phyloP scores from a whole-genome alignment of 1,284 basidiomycete species.

The Sanguinoderma infundibulare region DNA sequence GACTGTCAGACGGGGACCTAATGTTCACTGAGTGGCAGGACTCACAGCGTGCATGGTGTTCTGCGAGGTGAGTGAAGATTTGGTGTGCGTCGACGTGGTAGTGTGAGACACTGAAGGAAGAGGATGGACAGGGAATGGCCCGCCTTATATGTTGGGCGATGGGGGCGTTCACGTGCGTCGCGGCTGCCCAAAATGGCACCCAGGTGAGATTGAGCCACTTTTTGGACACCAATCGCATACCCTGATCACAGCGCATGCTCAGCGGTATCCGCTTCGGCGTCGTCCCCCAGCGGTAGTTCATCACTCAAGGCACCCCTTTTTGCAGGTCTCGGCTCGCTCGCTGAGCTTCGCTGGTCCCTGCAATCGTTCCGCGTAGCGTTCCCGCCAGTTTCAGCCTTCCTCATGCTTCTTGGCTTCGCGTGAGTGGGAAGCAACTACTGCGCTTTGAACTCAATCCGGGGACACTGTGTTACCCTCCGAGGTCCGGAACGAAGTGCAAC shows the following conservation, averaged over 20 bases:
- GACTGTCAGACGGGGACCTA: not conserved
- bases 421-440: not conserved
- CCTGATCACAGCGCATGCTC: conserved; percentile 13
- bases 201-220: conserved; percentile 20
- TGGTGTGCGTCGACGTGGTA: conserved; percentile 9
- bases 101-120: conserved; percentile 12
- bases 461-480: not conserved
- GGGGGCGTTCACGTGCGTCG: conserved; percentile 19
- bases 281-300: conserved; percentile 2
- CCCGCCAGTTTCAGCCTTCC: not conserved
- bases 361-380: conserved; percentile 6
- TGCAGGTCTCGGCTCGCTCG: not conserved
- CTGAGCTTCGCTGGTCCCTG: not conserved
- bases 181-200: conserved; percentile 17
- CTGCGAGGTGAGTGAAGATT: conserved; percentile 1
- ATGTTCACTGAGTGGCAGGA: not conserved
- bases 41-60: conserved; percentile 23
- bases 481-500: not conserved
- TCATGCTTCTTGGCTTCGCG: not conserved
- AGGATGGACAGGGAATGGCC: not conserved
- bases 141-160: conserved; percentile 20
- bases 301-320: conserved; percentile 3
- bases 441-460: not conserved
- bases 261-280: not conserved
- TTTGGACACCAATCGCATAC: conserved; percentile 17